Evolutionary conservation across 192 early-diverging fungal species (phyloP).

Genomic region (Allomyces javanicus): DNA sequence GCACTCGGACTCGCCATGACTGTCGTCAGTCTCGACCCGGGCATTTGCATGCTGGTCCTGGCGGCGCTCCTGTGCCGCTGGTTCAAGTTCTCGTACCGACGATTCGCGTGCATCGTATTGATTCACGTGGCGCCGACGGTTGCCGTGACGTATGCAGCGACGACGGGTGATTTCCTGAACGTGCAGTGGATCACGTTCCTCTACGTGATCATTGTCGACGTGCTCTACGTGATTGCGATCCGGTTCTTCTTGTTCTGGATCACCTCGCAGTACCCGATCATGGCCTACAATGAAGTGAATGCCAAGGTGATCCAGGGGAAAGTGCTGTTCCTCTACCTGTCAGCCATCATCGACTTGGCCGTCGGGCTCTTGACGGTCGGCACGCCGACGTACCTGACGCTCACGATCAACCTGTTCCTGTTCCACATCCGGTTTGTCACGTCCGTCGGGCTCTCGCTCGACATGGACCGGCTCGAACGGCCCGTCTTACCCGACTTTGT

Average conservation of each 20-base stretch:
- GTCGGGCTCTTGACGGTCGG: background rate
- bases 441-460: background rate
- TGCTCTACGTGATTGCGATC: background rate
- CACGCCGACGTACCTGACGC: background rate
- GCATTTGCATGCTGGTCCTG: background rate
- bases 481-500: background rate
- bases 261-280: background rate
- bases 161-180: background rate
- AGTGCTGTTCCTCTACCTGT: background rate
- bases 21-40: background rate
- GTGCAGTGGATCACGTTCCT: background rate
- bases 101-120: background rate
- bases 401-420: background rate
- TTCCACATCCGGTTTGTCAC: background rate
- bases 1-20: background rate
- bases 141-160: background rate
- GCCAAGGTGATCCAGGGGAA: background rate
- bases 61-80: background rate
- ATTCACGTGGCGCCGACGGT: background rate
- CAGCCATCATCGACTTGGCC: background rate
- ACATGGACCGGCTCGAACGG: background rate
- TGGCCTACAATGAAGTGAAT: background rate
- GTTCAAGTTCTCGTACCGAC: background rate
- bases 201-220: background rate
- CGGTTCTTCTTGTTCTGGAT: background rate